A percentile compares a stretch with the other conserved stretches of the same genome.
phyloP scores from a whole-genome alignment of 2,329 filamentous ascomycete genomes.

The Diaporthe sp. region DNA sequence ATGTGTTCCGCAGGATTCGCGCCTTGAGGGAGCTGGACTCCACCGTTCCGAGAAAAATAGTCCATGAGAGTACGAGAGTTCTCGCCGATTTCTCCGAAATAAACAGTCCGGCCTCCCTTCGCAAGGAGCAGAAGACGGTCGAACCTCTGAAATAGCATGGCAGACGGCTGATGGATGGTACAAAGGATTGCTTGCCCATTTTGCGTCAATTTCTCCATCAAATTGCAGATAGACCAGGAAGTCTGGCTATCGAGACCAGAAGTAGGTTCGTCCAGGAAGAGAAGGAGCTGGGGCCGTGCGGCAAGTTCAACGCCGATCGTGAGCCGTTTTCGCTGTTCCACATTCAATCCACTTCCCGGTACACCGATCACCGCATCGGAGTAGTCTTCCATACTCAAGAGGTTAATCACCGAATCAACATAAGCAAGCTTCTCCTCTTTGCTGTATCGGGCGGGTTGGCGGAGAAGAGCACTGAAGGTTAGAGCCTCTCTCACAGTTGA shows the following conservation, averaged over 20 bases:
- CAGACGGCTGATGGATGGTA: conserved; percentile 92
- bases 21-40: conserved; percentile 69
- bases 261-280: neutral
- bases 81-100: conserved; percentile 81
- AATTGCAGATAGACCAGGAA: neutral
- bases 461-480: neutral
- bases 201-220: neutral
- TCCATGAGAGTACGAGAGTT: conserved; percentile 73
- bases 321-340: neutral
- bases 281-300: neutral
- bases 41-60: conserved; percentile 82
- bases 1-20: conserved; percentile 89
- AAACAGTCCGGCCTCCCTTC: conserved; percentile 78
- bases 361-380: neutral
- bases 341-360: neutral
- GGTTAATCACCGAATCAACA: neutral
- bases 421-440: neutral
- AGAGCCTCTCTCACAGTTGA: neutral
- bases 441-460: conserved; percentile 68
- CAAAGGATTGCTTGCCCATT: conserved; percentile 44
- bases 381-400: neutral
- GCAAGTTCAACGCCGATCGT: neutral
- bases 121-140: conserved; percentile 81
- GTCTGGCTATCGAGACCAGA: neutral
- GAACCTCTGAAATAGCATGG: conserved; percentile 90